Evolutionary conservation across 495 filamentous ascomycete species (phyloP).

Genomic region (Sordaria brevicollis): DNA sequence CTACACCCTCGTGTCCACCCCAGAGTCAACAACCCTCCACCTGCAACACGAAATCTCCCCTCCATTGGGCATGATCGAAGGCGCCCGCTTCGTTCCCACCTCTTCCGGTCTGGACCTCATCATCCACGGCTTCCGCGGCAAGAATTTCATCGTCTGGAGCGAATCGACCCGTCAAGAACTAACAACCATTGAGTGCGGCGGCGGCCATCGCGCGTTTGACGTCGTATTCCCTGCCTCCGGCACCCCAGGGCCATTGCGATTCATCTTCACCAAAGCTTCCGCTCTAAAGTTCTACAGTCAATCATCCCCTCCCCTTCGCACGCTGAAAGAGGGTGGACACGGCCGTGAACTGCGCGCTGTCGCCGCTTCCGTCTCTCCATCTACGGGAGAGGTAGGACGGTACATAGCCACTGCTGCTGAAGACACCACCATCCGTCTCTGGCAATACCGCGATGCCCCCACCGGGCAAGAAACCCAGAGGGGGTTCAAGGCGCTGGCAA

Average conservation of each 20-base stretch:
- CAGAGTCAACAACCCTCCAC: slow-evolving; percentile 1
- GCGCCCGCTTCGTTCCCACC: slow-evolving; percentile 44
- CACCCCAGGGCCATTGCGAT: slow-evolving; percentile 25
- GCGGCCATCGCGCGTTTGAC: slow-evolving; percentile 64
- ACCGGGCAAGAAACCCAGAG: background rate
- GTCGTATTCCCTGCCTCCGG: slow-evolving; percentile 34
- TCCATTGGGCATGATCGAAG: slow-evolving; percentile 59
- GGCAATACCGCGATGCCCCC: slow-evolving; percentile 20
- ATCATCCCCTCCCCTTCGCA: slow-evolving; percentile 30
- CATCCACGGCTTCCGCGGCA: slow-evolving; percentile 71
- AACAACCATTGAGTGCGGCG: slow-evolving; percentile 66
- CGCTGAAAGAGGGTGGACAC: slow-evolving; percentile 61
- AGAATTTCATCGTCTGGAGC: slow-evolving; percentile 71
- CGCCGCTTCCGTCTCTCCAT: slow-evolving; percentile 44
- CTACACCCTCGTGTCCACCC: slow-evolving; percentile 24
- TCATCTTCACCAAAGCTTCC: slow-evolving; percentile 47
- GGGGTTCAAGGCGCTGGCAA: slow-evolving; percentile 42
- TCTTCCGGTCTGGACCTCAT: slow-evolving; percentile 40
- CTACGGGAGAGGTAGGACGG: background rate
- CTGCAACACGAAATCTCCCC: slow-evolving; percentile 38
- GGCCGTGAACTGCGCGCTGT: slow-evolving; percentile 80
- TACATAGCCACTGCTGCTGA: slow-evolving; percentile 79
- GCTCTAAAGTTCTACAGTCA: slow-evolving; percentile 44
- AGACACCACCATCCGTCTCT: slow-evolving; percentile 76
- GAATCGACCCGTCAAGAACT: slow-evolving; percentile 55